Conservation (phyloP, 148 eudicot species). For the Salicornia ramosissima region DNA sequence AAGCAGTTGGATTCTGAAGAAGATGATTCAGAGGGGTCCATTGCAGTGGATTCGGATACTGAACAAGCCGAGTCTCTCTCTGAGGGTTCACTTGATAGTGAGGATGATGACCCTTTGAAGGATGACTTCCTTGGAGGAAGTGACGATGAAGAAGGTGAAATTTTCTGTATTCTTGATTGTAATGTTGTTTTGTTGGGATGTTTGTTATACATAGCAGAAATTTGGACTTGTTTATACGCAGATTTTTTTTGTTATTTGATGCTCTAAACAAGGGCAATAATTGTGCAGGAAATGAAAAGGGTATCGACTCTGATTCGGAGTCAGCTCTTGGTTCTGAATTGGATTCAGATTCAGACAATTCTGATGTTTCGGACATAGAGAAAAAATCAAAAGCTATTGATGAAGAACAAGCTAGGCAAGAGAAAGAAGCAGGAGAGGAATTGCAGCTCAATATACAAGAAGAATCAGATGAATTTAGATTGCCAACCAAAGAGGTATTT, state of each 20-base stretch:
- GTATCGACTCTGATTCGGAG: slow-evolving; percentile 29
- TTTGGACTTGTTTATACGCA: not conserved
- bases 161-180: not conserved
- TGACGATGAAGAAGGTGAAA: slow-evolving; percentile 35
- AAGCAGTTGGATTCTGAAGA: not conserved
- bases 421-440: slow-evolving; percentile 56
- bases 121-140: slow-evolving; percentile 60
- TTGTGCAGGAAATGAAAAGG: slow-evolving; percentile 15
- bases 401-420: slow-evolving; percentile 34
- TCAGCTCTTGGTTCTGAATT: slow-evolving; percentile 34
- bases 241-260: not conserved
- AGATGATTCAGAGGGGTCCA: not conserved
- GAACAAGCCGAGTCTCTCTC: slow-evolving; percentile 27
- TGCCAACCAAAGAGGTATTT: slow-evolving; percentile 62
- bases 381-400: slow-evolving; percentile 39
- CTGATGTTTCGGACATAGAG: slow-evolving; percentile 51
- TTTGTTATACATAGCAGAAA: not conserved
- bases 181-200: not conserved
- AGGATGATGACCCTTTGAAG: slow-evolving; percentile 33
- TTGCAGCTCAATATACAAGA: slow-evolving; percentile 51
- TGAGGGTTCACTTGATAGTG: slow-evolving; percentile 49
- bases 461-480: slow-evolving; percentile 61
- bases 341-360: slow-evolving; percentile 40
- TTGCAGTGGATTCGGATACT: not conserved
- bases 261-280: slow-evolving; percentile 16